These are phyloP conservation scores for Vitis hybrid DNA, from an alignment of 177 flowering plant species.

Conservation along the genomic window DNA sequence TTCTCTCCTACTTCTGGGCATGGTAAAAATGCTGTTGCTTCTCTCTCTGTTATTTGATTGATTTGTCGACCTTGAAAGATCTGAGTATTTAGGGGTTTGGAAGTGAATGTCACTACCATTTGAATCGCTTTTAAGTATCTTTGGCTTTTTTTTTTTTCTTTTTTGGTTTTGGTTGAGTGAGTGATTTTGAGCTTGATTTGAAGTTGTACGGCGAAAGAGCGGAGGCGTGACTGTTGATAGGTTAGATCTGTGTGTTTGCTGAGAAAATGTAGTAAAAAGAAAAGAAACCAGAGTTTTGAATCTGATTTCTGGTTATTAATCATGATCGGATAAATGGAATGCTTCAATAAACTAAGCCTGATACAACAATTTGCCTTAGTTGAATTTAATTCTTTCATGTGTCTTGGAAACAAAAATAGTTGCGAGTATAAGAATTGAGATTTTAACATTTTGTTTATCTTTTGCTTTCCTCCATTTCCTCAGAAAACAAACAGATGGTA, in stretches of 20 bases:
- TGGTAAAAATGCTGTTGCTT: slow-evolving; percentile 21
- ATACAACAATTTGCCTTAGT: neutral
- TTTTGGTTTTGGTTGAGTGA: neutral
- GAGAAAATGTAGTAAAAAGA: neutral
- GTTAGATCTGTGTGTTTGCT: slow-evolving; percentile 5
- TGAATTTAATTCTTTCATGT: neutral
- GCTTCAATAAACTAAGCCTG: neutral
- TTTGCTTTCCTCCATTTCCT: neutral
- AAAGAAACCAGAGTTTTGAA: neutral
- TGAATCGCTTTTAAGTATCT: neutral
- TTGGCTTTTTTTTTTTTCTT: neutral
- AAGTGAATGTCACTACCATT: neutral
- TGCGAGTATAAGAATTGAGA: neutral
- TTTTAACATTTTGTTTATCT: neutral
- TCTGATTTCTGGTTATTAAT: neutral
- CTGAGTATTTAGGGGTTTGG: slow-evolving; percentile 2
- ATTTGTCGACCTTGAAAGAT: neutral
- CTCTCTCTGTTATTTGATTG: neutral
- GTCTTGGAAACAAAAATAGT: neutral
- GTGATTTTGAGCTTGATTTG: neutral
- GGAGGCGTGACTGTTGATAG: no score
- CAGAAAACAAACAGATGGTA: neutral
- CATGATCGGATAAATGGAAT: neutral
- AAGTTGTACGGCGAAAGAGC: neutral
- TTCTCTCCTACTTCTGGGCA: slow-evolving; percentile 25